A percentile compares a stretch with the other conserved stretches of the same genome.
These are phyloP conservation scores for Miamiensis avidus DNA, from an alignment of 169 alveolate species.

Conservation along the genomic window DNA sequence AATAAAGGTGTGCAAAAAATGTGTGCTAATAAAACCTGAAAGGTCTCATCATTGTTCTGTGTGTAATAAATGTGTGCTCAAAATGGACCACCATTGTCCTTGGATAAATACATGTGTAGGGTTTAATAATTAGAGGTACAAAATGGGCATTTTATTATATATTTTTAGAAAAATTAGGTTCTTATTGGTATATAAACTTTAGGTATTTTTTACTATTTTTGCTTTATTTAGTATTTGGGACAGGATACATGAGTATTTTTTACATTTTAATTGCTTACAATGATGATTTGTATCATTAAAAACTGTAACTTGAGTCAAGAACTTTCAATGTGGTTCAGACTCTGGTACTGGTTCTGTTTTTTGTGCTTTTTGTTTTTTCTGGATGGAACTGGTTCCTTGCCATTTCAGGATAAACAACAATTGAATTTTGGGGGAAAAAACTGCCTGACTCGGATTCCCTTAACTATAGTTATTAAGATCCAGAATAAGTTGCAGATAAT, in stretches of 20 bases:
- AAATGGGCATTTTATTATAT: too few relatives aligned
- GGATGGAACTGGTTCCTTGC: not conserved
- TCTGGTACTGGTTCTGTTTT: not conserved
- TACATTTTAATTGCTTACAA: too few relatives aligned
- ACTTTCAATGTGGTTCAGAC: not conserved
- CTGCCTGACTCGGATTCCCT: not conserved
- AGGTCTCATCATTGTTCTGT: conserved; percentile 52
- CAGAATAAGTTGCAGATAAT: not conserved
- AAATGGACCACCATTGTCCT: conserved; percentile 62
- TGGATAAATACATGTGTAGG: conserved; percentile 57
- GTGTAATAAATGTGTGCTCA: conserved; percentile 39
- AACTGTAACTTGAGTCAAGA: not conserved
- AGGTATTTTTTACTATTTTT: not conserved
- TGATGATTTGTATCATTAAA: not conserved
- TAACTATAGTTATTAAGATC: not conserved
- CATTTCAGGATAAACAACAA: not conserved
- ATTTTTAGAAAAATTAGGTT: not conserved
- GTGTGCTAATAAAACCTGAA: conserved; percentile 42
- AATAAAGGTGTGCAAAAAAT: not conserved
- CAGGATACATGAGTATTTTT: not conserved
- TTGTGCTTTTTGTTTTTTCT: not conserved
- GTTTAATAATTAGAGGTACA: conserved; percentile 36
- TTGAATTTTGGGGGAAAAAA: not conserved
- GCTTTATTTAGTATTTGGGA: not conserved
- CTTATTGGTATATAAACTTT: not conserved